Evolutionary conservation across 2,329 filamentous ascomycete species (phyloP).

Genomic region (Gnomoniopsis sp.): DNA sequence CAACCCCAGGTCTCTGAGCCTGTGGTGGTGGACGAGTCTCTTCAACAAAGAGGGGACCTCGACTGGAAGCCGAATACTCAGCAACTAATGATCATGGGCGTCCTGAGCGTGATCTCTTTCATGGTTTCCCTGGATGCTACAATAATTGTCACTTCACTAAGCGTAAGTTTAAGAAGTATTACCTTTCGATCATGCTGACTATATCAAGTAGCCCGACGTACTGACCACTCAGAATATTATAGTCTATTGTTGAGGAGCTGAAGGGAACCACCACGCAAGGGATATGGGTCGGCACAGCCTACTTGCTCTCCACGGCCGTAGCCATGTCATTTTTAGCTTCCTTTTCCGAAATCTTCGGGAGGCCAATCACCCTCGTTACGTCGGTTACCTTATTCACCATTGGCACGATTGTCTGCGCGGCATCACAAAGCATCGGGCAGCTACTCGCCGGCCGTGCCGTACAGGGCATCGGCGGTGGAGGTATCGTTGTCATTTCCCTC

Average conservation of each 20-base stretch:
- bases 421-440: constrained; percentile 29
- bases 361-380: constrained; percentile 31
- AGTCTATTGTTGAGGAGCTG: constrained; percentile 26
- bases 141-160: constrained; percentile 21
- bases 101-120: constrained; percentile 20
- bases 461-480: constrained; percentile 39
- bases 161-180: constrained; percentile 10
- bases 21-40: constrained; percentile 18
- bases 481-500: constrained; percentile 37
- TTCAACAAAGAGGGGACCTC: constrained; percentile 6
- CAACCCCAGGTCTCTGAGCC: constrained; percentile 1
- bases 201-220: background rate
- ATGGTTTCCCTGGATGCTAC: constrained; percentile 22
- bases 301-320: constrained; percentile 25
- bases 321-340: constrained; percentile 29
- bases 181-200: background rate
- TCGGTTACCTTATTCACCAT: constrained; percentile 37
- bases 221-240: background rate
- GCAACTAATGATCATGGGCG: constrained; percentile 22
- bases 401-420: constrained; percentile 38
- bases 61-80: constrained; percentile 20
- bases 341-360: constrained; percentile 33
- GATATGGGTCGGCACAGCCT: constrained; percentile 28
- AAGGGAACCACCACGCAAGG: constrained; percentile 24
- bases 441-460: constrained; percentile 36